Base-by-base conservation (phyloP, 805 yeast genomes). In the Candida berthetii region DNA sequence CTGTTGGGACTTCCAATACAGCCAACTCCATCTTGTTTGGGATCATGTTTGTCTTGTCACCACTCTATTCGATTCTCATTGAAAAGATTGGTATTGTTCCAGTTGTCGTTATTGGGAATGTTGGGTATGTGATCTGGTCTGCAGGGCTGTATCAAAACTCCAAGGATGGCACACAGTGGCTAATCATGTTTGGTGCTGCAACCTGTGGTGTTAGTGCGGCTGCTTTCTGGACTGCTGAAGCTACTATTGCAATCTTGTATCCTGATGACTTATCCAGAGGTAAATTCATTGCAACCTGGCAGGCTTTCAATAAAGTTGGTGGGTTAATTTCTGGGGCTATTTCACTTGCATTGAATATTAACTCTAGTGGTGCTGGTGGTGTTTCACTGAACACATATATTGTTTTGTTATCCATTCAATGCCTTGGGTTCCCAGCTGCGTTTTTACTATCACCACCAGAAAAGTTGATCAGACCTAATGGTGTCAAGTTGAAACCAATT, bases 141-240 rank as follows among this genome's bases (percentile, higher is more conserved):
- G 60, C 61, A 28, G 56, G 56, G 3, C 42, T 58, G 6, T 57
- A 58, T 40, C 42, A 49, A 34, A 58, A 57, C 36, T 48, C 54
- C 10, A 51, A 49, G 39, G 47, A 48, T 39, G 61, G 62, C 6
- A 41, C 50, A 8, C 55, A 57, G 41, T 46, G 50, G 31, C 42
- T 54, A 3, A 52, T 57, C 24, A 43, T 56, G 35, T 44, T 48
- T 18, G 60, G 60, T 25, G 56, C 59, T 11, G 47, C 44, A 2
- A 31, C 47, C 4, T 47, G 54, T 35, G 62, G 62, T 38, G 34
- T 55, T 13, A 42, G 50, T 19, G 56, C 56, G 14, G 46, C 55
- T 25, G 55, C 57, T 0, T 54, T 56, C 37, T 58, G 61, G 61
- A 45, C 47, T 16, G 47, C 48, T n/a, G 62, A 58, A 37, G 61